These are phyloP conservation scores for Pleurotus pulmonarius DNA, from an alignment of 768 basidiomycete genomes.

Conservation along the genomic window DNA sequence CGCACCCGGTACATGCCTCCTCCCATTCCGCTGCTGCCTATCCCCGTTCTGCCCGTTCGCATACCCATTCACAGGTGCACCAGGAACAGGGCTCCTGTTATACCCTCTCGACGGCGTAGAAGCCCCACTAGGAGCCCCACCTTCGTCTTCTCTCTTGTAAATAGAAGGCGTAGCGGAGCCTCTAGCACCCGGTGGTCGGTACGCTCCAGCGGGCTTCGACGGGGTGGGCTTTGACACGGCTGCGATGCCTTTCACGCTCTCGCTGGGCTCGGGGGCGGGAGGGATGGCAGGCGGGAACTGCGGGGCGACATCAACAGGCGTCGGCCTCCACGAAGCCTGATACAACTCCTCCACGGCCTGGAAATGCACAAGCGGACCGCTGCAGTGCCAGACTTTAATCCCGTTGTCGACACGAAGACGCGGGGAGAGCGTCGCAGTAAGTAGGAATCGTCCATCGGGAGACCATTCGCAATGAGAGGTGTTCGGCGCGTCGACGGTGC, in stretches of 20 bases:
- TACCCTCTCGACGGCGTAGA: slow-evolving; percentile 46
- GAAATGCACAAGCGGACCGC: slow-evolving; percentile 81
- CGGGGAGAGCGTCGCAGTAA: slow-evolving; percentile 95
- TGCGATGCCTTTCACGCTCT: slow-evolving; percentile 48
- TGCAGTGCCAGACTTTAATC: slow-evolving; percentile 93
- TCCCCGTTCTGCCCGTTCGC: slow-evolving; percentile 32
- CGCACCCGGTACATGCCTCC: slow-evolving; percentile 76
- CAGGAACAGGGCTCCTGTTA: slow-evolving; percentile 54
- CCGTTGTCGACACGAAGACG: slow-evolving; percentile 96
- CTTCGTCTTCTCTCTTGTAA: slow-evolving; percentile 92
- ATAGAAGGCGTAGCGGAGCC: slow-evolving; percentile 85
- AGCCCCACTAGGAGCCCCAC: slow-evolving; percentile 50
- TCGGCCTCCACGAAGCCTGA: slow-evolving; percentile 82
- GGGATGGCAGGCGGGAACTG: slow-evolving; percentile 69
- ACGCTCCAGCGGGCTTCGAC: slow-evolving; percentile 78
- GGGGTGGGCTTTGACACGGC: slow-evolving; percentile 51
- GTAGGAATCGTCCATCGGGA: slow-evolving; percentile 85
- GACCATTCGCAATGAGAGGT: slow-evolving; percentile 96
- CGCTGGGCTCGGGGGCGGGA: slow-evolving; percentile 59
- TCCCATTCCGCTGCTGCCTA: slow-evolving; percentile 30
- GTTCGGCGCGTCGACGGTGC: slow-evolving; percentile 87
- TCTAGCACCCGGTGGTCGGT: slow-evolving; percentile 90
- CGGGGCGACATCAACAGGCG: slow-evolving; percentile 58
- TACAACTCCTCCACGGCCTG: slow-evolving; percentile 87
- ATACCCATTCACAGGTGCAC: slow-evolving; percentile 34